Conservation (phyloP, 2,329 filamentous ascomycete species). For the Penicillium sp. region DNA sequence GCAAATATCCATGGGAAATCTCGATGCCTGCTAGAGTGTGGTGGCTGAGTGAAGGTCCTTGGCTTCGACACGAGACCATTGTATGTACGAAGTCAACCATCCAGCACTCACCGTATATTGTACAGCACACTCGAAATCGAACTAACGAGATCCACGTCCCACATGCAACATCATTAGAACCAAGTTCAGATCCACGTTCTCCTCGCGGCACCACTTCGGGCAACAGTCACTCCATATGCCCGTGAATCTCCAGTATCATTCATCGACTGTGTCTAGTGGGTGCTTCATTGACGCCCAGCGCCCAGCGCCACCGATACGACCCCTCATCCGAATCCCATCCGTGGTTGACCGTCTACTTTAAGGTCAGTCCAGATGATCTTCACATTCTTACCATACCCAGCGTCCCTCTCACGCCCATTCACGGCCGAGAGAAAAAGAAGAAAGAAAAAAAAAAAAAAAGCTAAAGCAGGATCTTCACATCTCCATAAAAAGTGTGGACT, state of each 20-base stretch:
- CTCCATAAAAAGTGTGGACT: conserved; percentile 15
- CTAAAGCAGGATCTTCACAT: conserved; percentile 12
- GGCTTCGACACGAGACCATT: neutral
- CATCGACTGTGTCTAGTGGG: no score
- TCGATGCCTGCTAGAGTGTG: neutral
- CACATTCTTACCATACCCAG: neutral
- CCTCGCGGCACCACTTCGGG: neutral
- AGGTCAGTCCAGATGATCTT: neutral
- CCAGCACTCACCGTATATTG: neutral
- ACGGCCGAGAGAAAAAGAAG: conserved; percentile 5
- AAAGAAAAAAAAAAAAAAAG: conserved; percentile 1
- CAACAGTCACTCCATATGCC: neutral
- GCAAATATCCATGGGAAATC: neutral
- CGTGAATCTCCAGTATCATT: neutral
- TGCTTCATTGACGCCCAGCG: neutral
- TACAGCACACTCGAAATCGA: neutral
- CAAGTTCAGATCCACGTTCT: neutral
- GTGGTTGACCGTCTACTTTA: neutral
- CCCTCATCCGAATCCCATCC: neutral
- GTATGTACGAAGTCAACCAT: neutral
- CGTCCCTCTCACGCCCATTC: neutral
- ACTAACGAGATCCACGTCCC: neutral
- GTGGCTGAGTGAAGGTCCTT: neutral
- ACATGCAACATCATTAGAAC: neutral
- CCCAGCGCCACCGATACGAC: neutral